A percentile compares a stretch with the other conserved stretches of the same genome.
Conservation (phyloP, 345 rosid genomes). For the Lumnitzera racemosa region DNA sequence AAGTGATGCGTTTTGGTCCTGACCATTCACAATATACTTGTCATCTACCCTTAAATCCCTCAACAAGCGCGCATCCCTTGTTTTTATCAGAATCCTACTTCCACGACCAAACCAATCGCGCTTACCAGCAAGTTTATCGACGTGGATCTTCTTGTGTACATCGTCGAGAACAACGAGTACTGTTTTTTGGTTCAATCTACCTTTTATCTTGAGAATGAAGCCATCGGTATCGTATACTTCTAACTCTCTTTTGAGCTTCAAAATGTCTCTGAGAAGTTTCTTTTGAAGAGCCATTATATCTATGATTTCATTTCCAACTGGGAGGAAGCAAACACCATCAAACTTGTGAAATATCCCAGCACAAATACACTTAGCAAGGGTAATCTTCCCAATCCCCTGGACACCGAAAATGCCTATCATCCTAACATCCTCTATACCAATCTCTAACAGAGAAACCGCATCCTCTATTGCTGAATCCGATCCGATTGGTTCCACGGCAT, state of each 20-base stretch:
- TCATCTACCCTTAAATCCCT: conserved; percentile 5
- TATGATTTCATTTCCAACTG: too few relatives aligned
- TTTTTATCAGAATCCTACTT: conserved; percentile 1
- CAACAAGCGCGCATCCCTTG: conserved; percentile 6
- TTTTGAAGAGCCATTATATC: too few relatives aligned
- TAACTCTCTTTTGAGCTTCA: not conserved
- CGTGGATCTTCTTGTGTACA: conserved; percentile 2
- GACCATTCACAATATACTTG: not conserved
- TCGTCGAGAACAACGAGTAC: conserved; percentile 7
- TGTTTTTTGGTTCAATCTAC: not conserved
- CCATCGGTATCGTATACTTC: not conserved
- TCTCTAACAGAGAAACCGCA: not conserved
- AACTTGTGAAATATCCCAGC: too few relatives aligned
- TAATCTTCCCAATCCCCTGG: too few relatives aligned
- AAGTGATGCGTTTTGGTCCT: not conserved
- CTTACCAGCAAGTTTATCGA: not conserved
- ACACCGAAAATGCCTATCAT: conserved; percentile 1
- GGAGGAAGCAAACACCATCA: too few relatives aligned
- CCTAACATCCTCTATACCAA: not conserved
- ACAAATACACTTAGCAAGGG: too few relatives aligned
- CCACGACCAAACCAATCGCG: conserved; percentile 2
- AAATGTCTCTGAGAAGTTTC: not conserved
- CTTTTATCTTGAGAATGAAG: not conserved
- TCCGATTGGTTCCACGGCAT: not conserved
- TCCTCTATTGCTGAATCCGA: not conserved